Percentiles rank a stretch among this genome's conserved stretches.
phyloP scores from a whole-genome alignment of 2,329 filamentous ascomycete genomes.

The Colletotrichum chlorophyti region DNA sequence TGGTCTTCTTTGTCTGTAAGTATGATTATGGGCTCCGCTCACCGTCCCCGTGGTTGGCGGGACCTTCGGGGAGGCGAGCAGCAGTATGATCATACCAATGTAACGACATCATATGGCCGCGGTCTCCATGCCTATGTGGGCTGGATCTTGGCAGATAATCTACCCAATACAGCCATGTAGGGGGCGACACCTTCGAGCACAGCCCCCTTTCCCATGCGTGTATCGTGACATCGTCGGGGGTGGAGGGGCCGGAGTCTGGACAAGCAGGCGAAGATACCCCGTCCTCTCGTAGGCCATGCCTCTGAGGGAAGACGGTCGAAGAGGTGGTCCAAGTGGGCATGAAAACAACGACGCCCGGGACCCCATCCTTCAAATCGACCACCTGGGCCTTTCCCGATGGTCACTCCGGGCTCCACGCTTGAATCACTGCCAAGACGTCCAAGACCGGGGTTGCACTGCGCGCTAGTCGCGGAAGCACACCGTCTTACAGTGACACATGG shows the following conservation, averaged over 20 bases:
- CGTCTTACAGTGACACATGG: not conserved
- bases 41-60: not conserved
- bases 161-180: not conserved
- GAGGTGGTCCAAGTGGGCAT: not conserved
- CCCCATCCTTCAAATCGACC: not conserved
- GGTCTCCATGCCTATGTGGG: not conserved
- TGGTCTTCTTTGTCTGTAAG: not conserved
- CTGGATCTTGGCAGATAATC: constrained; percentile 23
- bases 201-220: constrained; percentile 11
- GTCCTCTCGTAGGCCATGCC: too few species aligned
- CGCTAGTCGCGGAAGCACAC: not conserved
- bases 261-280: too few species aligned
- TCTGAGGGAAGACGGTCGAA: too few species aligned
- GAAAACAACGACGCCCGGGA: not conserved
- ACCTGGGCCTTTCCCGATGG: not conserved
- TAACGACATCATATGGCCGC: not conserved
- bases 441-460: not conserved
- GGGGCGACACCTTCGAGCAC: not conserved
- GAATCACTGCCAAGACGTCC: not conserved
- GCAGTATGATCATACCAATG: not conserved
- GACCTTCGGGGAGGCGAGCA: not conserved
- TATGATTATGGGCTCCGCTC: not conserved
- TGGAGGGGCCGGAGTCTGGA: too few species aligned
- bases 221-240: not conserved
- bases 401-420: not conserved